A percentile compares a stretch with the other conserved stretches of the same genome.
Conservation (phyloP, 225 moss, liverwort and hornwort genomes). For the Thuidium tamariscinum region DNA sequence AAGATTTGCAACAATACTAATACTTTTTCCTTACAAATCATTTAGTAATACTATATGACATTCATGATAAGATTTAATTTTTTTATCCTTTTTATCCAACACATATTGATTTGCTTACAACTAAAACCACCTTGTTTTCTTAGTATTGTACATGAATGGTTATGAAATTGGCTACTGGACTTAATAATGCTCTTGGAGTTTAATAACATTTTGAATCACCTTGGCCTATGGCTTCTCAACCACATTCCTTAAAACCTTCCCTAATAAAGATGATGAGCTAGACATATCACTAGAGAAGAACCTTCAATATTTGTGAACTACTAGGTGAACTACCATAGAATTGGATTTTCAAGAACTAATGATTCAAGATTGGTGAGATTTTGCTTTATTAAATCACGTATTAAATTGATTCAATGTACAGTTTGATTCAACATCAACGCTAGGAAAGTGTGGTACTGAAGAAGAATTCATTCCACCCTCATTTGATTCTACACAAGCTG, state of each 20-base stretch:
- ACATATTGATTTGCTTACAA: no score
- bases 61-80: background rate
- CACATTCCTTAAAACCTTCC: background rate
- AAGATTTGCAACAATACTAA: background rate
- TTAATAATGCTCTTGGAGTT: background rate
- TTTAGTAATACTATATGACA: background rate
- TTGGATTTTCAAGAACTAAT: background rate
- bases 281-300: background rate
- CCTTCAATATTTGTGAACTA: background rate
- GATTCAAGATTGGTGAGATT: background rate
- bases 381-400: no score
- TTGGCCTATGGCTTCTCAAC: no score
- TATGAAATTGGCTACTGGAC: background rate
- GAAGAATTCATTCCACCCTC: background rate
- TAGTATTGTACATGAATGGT: background rate
- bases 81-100: rapidly evolving
- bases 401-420: background rate
- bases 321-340: background rate
- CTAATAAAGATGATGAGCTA: background rate
- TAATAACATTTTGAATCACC: background rate
- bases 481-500: background rate
- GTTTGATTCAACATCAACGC: slow-evolving; percentile 1
- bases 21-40: background rate
- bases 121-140: no score
- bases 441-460: background rate